These are phyloP conservation scores for Dissophora globulifera DNA, from an alignment of 192 early-diverging fungal species.

Conservation along the genomic window DNA sequence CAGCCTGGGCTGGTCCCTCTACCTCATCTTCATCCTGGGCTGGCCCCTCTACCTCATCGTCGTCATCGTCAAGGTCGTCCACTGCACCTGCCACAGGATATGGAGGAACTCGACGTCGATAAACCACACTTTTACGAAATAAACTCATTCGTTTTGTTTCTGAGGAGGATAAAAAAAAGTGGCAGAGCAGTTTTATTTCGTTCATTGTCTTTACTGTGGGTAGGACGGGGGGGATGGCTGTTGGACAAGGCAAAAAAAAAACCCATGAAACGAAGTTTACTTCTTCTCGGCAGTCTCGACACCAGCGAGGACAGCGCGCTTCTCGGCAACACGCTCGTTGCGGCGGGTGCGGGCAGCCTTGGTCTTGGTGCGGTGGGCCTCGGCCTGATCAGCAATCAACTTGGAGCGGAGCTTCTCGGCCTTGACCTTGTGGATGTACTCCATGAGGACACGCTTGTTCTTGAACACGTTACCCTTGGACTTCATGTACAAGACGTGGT, in stretches of 20 bases:
- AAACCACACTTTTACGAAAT: too few species aligned
- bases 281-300: constrained; percentile 43
- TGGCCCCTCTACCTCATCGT: constrained; percentile 14
- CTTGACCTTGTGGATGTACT: constrained; percentile 99
- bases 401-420: constrained; percentile 95
- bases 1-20: background rate
- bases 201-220: too few species aligned
- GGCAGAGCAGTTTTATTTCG: too few species aligned
- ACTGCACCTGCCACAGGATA: constrained; percentile 32
- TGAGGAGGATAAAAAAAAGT: too few species aligned
- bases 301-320: constrained; percentile 83
- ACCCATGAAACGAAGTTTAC: constrained; percentile 26
- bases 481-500: constrained; percentile 96
- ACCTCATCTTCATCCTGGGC: background rate
- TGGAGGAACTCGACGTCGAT: constrained; percentile 49
- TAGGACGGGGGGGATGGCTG: too few species aligned
- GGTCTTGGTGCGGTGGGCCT: constrained; percentile 96
- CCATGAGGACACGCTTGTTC: constrained; percentile 99
- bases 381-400: constrained; percentile 94
- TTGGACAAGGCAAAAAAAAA: background rate
- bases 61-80: constrained; percentile 18
- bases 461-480: constrained; percentile 99
- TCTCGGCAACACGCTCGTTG: constrained; percentile 84
- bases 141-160: too few species aligned
- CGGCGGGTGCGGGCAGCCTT: constrained; percentile 96